Evolutionary conservation across 2,329 filamentous ascomycete genomes (phyloP).

Genomic region (Parascedosporium putredinis): DNA sequence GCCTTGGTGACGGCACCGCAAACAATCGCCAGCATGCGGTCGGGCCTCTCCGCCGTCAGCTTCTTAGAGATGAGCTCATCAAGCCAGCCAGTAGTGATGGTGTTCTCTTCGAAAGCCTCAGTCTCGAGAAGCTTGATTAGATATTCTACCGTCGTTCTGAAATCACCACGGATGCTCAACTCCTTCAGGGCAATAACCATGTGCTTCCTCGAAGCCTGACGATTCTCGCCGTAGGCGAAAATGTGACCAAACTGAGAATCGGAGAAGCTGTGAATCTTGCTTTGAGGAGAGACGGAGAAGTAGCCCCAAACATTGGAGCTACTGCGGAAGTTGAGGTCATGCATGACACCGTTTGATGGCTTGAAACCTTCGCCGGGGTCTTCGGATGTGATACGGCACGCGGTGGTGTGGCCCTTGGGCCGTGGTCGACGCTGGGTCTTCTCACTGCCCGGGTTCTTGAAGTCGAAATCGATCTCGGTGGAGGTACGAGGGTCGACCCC

Average conservation of each 20-base stretch:
- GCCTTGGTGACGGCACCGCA: constrained; percentile 93
- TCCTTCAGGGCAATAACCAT: constrained; percentile 99
- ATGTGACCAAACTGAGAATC: constrained; percentile 99
- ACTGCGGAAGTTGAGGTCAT: constrained; percentile 97
- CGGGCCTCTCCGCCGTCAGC: constrained; percentile 88
- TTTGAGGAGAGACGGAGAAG: constrained; percentile 94
- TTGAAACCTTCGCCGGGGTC: constrained; percentile 99
- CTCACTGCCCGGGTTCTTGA: constrained; percentile 73
- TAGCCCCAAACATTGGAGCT: constrained; percentile 99
- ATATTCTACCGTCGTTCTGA: constrained; percentile 96
- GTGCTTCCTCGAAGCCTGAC: constrained; percentile 91
- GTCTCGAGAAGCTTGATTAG: constrained; percentile 98
- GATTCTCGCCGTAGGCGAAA: constrained; percentile 97
- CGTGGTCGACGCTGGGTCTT: constrained; percentile 80
- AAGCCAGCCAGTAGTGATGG: constrained; percentile 96
- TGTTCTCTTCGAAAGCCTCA: constrained; percentile 96
- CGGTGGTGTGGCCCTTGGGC: constrained; percentile 94
- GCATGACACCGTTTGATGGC: constrained; percentile 96
- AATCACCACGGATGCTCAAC: constrained; percentile 97
- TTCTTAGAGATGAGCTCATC: constrained; percentile 98
- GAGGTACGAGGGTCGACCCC: constrained; percentile 83
- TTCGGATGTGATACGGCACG: constrained; percentile 97
- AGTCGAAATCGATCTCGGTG: constrained; percentile 92
- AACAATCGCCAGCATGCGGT: constrained; percentile 86
- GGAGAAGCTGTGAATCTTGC: constrained; percentile 98